A percentile compares a stretch with the other conserved stretches of the same genome.
Evolutionary conservation across 2,329 filamentous ascomycete genomes (phyloP).

Genomic region (Lasiodiplodia theobromae): DNA sequence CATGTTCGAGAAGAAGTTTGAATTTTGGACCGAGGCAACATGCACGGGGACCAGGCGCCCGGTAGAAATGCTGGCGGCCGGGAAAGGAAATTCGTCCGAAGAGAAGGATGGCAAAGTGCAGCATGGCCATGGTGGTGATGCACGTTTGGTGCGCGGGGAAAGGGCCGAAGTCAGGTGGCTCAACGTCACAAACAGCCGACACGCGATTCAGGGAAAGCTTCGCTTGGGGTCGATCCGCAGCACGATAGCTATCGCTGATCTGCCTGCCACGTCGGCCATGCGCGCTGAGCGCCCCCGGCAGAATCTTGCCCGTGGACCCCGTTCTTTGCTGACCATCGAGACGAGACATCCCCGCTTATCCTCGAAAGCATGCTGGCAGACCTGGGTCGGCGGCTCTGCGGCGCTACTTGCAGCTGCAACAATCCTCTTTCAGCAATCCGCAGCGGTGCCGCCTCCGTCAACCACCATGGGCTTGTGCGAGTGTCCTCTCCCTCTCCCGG

Average conservation of each 20-base stretch:
- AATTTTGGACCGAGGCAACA: constrained; percentile 1
- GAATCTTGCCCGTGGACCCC: neutral
- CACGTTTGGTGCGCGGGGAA: constrained; percentile 6
- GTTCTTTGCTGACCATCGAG: too few species aligned
- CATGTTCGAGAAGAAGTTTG: constrained; percentile 20
- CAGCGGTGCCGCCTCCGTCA: neutral
- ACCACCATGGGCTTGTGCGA: neutral
- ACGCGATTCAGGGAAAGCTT: constrained; percentile 9
- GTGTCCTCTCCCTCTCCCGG: neutral
- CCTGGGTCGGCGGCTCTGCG: constrained; percentile 3
- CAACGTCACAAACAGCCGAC: constrained; percentile 20
- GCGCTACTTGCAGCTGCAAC: neutral
- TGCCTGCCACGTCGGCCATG: constrained; percentile 22
- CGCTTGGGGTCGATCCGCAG: constrained; percentile 4
- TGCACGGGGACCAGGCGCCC: neutral
- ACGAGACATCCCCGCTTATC: too few species aligned
- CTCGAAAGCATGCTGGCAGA: neutral
- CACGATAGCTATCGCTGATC: neutral
- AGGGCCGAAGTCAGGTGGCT: constrained; percentile 21
- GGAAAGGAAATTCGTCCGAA: neutral
- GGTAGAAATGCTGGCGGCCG: neutral
- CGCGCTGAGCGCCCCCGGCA: constrained; percentile 11
- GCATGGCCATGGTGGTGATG: neutral
- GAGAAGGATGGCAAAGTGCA: neutral
- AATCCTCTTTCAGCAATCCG: neutral